phyloP scores from a whole-genome alignment of 495 filamentous ascomycete species.

The Aspergillus nidulans region DNA sequence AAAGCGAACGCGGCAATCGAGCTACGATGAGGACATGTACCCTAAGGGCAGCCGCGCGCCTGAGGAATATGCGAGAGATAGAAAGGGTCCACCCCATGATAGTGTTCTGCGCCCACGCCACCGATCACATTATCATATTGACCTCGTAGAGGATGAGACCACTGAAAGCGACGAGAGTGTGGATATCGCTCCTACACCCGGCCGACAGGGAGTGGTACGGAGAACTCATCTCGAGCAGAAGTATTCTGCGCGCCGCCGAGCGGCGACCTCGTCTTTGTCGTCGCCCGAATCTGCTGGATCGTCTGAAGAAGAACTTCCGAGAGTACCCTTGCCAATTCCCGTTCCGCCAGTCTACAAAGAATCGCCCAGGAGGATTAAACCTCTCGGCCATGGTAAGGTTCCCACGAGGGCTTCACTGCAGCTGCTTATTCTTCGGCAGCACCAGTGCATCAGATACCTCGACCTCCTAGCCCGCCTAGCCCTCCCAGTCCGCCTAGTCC shows the following conservation, averaged over 20 bases:
- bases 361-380: background rate
- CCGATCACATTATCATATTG: constrained; percentile 3
- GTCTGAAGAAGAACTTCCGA: constrained; percentile 7
- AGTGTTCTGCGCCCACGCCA: background rate
- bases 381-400: constrained; percentile 5
- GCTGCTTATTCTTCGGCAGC: background rate
- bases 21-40: constrained; percentile 2
- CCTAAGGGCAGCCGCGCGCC: background rate
- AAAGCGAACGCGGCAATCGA: background rate
- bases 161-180: constrained; percentile 11
- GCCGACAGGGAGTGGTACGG: background rate
- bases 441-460: background rate
- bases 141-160: constrained; percentile 7
- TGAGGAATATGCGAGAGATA: background rate
- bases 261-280: constrained; percentile 2
- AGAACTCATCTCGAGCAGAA: constrained; percentile 4
- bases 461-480: background rate
- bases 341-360: constrained; percentile 4
- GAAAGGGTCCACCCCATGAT: constrained; percentile 2
- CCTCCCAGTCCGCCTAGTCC: constrained; percentile 11
- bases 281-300: constrained; percentile 10
- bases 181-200: background rate
- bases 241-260: background rate
- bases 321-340: constrained; percentile 6
- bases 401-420: background rate